A percentile compares a stretch with the other conserved stretches of the same genome.
phyloP scores from a whole-genome alignment of 2,329 filamentous ascomycete genomes.

The Xylariaceae sp. region DNA sequence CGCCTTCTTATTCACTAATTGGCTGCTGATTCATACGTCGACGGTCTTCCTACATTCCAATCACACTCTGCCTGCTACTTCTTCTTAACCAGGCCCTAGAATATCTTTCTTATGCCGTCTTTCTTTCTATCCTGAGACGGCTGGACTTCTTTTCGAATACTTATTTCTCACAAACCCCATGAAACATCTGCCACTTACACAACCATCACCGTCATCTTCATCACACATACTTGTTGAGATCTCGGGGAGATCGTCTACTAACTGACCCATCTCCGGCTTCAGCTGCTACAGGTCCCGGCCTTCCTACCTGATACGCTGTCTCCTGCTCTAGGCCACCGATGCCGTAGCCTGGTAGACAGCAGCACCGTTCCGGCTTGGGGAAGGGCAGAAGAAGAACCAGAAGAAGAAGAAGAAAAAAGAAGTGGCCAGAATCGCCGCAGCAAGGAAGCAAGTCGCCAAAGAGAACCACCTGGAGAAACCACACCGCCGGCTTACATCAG shows the following conservation, averaged over 20 bases:
- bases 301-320: constrained; percentile 19
- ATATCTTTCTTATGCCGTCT: constrained; percentile 7
- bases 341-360: constrained; percentile 28
- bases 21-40: constrained; percentile 14
- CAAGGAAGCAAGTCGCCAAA: background rate
- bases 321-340: constrained; percentile 26
- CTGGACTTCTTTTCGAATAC: background rate
- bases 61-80: constrained; percentile 1
- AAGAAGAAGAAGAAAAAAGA: background rate
- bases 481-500: constrained; percentile 8
- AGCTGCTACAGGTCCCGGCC: constrained; percentile 23
- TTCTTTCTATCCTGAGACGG: constrained; percentile 2
- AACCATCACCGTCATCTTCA: background rate
- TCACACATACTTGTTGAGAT: constrained; percentile 1
- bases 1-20: constrained; percentile 9
- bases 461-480: constrained; percentile 2
- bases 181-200: background rate
- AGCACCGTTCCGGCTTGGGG: constrained; percentile 22
- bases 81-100: constrained; percentile 6
- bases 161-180: constrained; percentile 1
- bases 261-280: constrained; percentile 25
- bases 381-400: constrained; percentile 1
- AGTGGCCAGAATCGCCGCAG: background rate
- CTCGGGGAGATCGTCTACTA: constrained; percentile 21
- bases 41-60: constrained; percentile 9